Percentiles rank a stretch among this genome's conserved stretches.
These are phyloP conservation scores for Eucalyptus paniculata DNA, from an alignment of 345 rosid genomes.

Conservation along the genomic window DNA sequence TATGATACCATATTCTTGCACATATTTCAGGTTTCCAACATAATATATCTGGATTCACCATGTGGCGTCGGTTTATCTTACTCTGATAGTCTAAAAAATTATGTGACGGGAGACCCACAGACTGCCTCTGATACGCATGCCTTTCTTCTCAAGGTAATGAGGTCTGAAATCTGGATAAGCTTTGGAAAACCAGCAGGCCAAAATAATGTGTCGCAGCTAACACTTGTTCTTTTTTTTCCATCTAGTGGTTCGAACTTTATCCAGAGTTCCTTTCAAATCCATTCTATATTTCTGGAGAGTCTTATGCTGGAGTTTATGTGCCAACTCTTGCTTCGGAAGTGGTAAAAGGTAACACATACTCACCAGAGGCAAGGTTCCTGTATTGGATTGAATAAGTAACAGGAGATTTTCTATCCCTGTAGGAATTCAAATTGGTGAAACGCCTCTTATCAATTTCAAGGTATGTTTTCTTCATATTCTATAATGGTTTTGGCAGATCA, in stretches of 20 bases:
- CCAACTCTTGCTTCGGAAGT: conserved; percentile 26
- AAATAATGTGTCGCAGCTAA: neutral
- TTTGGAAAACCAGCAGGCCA: neutral
- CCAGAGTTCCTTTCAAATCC: conserved; percentile 10
- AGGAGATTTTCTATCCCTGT: too few relatives aligned
- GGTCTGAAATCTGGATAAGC: neutral
- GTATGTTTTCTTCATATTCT: too few relatives aligned
- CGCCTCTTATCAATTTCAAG: too few relatives aligned
- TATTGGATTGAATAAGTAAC: neutral
- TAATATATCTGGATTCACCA: too few relatives aligned
- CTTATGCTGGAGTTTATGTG: conserved; percentile 30
- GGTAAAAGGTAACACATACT: conserved; percentile 5
- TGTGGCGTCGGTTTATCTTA: too few relatives aligned
- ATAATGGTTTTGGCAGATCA: neutral
- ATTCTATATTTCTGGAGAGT: conserved; percentile 25
- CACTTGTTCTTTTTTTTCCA: neutral
- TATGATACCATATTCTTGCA: too few relatives aligned
- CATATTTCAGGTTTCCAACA: too few relatives aligned
- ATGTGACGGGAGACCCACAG: too few relatives aligned
- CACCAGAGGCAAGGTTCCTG: neutral
- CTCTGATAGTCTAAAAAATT: too few relatives aligned
- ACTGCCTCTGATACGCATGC: neutral
- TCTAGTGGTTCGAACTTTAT: conserved; percentile 28
- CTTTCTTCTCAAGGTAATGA: conserved; percentile 38
- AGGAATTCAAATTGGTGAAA: too few relatives aligned